Base-by-base conservation (phyloP, 306 rosid species). In the Prunus kanzakura region DNA sequence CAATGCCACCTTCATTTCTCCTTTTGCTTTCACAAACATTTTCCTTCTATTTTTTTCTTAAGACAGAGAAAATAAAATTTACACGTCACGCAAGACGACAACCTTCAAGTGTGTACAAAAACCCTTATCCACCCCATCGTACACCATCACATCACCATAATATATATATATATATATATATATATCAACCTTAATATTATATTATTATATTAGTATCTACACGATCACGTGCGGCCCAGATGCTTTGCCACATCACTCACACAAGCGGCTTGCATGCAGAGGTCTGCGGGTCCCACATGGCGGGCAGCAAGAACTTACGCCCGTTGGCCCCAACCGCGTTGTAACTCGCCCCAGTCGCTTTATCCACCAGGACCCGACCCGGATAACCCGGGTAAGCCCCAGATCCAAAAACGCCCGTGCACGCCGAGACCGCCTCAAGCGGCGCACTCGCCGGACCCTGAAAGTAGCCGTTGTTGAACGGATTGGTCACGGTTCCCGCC, bases 401-500 rank as follows among this genome's bases (percentile, higher is more conserved):
- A 13, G 91, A 81, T 0, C 98, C 98, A 54, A 92, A 95, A 0
- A 50, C 20, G 0, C 98, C 98, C 0, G 98, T 80, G 64, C 98
- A 95, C 0, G 97, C 98, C 1, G 97, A 82, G 0, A 92, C 98
- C 0, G 98, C 98, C 79, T 95, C 98, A 0, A 89, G 64, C 43
- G 98, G 98, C 60, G 97, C 98, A 30, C 86, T 65, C 0, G 95
- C 72, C 0, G 97, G 91, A 0, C 98, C 98, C 47, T 92, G 97
- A 22, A 89, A 95, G 77, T 89, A 95, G 0, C 98, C 98, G 77
- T 88, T 87, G 70, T 89, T 86, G 49, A 82, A 95, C 1, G 98
- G 98, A 43, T 95, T 95, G 29, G 98, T 95, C 0, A 95, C 98
- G 9, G 98, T 90, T 0, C 98, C 98, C 0, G 98, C 98, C 13